These are phyloP conservation scores for Apiospora rasikravindrae DNA, from an alignment of 2,329 filamentous ascomycete species.

Conservation along the genomic window DNA sequence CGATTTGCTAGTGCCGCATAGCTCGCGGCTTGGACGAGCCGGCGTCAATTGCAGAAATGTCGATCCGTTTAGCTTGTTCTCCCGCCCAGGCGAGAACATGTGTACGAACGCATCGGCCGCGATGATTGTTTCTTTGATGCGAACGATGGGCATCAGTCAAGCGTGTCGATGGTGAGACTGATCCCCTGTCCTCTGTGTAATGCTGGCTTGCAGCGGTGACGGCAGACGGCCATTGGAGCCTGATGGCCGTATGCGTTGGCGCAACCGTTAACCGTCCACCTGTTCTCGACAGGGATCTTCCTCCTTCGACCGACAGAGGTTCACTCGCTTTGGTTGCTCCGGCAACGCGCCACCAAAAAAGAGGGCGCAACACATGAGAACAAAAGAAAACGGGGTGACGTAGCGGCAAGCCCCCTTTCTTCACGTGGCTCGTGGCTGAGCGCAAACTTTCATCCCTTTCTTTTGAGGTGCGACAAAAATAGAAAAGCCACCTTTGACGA, in stretches of 20 bases:
- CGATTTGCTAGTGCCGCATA: not conserved
- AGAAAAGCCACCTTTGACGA: not conserved
- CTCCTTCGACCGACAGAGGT: not conserved
- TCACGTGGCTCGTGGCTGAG: not conserved
- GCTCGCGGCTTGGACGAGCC: constrained; percentile 1
- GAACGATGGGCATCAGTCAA: not conserved
- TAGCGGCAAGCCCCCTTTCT: not conserved
- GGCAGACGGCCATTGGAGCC: not conserved
- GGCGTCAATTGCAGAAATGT: constrained; percentile 2
- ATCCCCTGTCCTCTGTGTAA: not conserved
- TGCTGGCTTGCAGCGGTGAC: not conserved
- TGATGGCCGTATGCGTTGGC: not conserved
- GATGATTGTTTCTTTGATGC: not conserved
- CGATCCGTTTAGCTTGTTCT: not conserved
- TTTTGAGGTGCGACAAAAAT: not conserved
- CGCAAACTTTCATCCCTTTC: not conserved
- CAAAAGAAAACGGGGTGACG: not conserved
- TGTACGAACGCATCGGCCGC: not conserved
- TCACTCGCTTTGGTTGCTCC: not conserved
- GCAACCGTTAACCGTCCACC: constrained; percentile 11
- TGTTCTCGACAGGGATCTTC: constrained; percentile 4
- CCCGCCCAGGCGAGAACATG: not conserved
- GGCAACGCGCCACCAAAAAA: constrained; percentile 3
- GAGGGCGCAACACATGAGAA: not conserved
- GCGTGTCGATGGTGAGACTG: not conserved